These are phyloP conservation scores for Podaxis mareebaensis DNA, from an alignment of 768 basidiomycete species.

Conservation along the genomic window DNA sequence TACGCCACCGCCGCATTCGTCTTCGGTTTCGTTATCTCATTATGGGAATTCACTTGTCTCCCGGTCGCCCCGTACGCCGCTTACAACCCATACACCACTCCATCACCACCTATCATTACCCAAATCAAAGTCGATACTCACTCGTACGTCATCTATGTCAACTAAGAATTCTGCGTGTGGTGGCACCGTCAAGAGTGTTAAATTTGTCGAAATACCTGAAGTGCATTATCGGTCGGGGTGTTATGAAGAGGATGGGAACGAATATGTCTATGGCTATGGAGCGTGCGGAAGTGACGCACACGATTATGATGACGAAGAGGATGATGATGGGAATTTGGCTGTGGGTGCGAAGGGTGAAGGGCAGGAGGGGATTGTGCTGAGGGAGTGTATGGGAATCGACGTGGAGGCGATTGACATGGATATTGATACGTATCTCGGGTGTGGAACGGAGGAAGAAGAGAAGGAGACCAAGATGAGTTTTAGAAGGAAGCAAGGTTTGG, in stretches of 20 bases:
- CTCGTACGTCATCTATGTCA: constrained; percentile 52
- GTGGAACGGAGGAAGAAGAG: background rate
- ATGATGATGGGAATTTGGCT: constrained; percentile 1
- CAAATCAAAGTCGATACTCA: constrained; percentile 57
- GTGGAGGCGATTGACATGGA: constrained; percentile 41
- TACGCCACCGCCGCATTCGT: constrained; percentile 9
- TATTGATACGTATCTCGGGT: constrained; percentile 18
- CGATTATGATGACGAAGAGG: background rate
- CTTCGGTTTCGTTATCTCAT: constrained; percentile 13
- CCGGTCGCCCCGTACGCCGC: constrained; percentile 3
- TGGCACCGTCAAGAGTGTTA: constrained; percentile 57
- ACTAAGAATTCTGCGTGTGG: constrained; percentile 33
- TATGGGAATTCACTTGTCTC: constrained; percentile 6
- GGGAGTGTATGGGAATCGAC: constrained; percentile 32
- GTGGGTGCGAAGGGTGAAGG: constrained; percentile 16
- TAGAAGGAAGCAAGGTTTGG: constrained; percentile 5
- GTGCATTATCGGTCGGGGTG: constrained; percentile 43
- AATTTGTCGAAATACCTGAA: constrained; percentile 67
- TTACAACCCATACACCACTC: constrained; percentile 5
- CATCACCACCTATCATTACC: constrained; percentile 12
- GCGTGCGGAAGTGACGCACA: background rate
- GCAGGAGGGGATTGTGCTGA: constrained; percentile 15
- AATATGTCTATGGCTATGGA: constrained; percentile 5
- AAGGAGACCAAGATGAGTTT: constrained; percentile 4
- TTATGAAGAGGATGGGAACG: constrained; percentile 18